Evolutionary conservation across 768 basidiomycete genomes (phyloP).

Genomic region (Kwoniella sp.): DNA sequence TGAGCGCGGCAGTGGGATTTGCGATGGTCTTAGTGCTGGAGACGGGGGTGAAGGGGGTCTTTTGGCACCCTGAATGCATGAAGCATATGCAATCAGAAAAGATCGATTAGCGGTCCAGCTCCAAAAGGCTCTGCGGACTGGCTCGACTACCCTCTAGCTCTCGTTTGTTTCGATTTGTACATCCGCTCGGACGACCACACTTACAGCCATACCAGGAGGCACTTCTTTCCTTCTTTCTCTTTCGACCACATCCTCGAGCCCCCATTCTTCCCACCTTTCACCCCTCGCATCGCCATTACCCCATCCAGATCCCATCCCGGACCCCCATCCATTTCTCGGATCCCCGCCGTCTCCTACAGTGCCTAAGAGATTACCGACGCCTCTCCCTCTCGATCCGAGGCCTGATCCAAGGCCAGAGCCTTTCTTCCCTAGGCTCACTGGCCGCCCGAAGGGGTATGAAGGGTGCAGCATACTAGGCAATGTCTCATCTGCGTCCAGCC

Average conservation of each 20-base stretch:
- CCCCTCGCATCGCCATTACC: conserved; percentile 15
- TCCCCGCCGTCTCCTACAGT: conserved; percentile 26
- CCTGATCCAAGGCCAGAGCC: too few relatives aligned
- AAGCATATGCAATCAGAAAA: not conserved
- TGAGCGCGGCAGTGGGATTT: conserved; percentile 31
- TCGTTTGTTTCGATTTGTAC: too few relatives aligned
- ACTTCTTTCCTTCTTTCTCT: conserved; percentile 38
- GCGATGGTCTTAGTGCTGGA: conserved; percentile 34
- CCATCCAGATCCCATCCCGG: conserved; percentile 15
- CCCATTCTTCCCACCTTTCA: conserved; percentile 44
- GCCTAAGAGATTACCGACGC: conserved; percentile 38
- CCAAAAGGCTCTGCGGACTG: too few relatives aligned
- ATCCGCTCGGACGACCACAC: too few relatives aligned
- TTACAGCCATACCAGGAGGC: conserved; percentile 52
- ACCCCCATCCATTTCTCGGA: conserved; percentile 6
- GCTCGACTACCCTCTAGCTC: too few relatives aligned
- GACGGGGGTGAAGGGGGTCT: conserved; percentile 51
- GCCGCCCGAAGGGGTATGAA: conserved; percentile 46
- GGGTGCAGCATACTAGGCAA: conserved; percentile 45
- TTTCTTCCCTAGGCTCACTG: conserved; percentile 13
- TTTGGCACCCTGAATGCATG: conserved; percentile 43
- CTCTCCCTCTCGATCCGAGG: conserved; percentile 8
- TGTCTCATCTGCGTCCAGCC: conserved; percentile 46
- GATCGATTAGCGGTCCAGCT: not conserved
- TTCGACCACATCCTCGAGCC: conserved; percentile 37